Evolutionary conservation across 495 filamentous ascomycete species (phyloP), one percentile per base, ranked within the genome.

Genomic region (Sphaerosporella brunnea): DNA sequence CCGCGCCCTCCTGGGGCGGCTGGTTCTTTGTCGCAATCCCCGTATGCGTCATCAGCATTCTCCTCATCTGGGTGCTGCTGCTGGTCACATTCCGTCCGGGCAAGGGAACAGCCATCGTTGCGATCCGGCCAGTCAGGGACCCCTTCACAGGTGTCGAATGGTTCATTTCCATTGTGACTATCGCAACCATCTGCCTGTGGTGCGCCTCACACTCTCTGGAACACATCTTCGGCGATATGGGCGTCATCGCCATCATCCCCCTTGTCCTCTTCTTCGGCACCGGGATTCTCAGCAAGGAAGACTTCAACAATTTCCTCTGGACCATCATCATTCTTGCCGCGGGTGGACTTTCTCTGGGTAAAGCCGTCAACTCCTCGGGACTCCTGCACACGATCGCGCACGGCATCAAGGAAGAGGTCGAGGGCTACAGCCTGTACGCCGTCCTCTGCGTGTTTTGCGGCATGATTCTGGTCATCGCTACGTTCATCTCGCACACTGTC

Each of bases 301-400:
- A 99, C 62, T 99, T 99, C 61, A 99, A 99, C 69, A 99, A 99
- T 60, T 99, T 99, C 66, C 79, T 95, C 25, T 99, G 90, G 90
- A 99, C 90, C 21, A 96, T 99, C 65, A 96, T 99, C 67, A 95
- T 99, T 56, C 78, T 99, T 16, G 90, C 90, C 0, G 90, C 92
- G 13, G 90, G 90, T 34, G 90, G 90, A 1, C 67, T 99, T 9
- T 81, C 86, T 3, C 78, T 99, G 1, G 90, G 90, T 34, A 95
- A 93, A 64, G 84, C 92, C 0, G 90, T 99, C 54, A 88, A 83
- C 42, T 85, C 80, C 7, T 94, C 86, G 0, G 90, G 90, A 0
- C 68, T 99, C n/a, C 71, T 99, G 45, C 80, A 93, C 56, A 86
- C 84, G 11, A 80, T 96, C 45, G 87, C 92, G 7, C 63, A 65